These are phyloP conservation scores for Xenosphaeropsis pyriputrescens DNA, from an alignment of 2,329 filamentous ascomycete genomes.

Conservation along the genomic window DNA sequence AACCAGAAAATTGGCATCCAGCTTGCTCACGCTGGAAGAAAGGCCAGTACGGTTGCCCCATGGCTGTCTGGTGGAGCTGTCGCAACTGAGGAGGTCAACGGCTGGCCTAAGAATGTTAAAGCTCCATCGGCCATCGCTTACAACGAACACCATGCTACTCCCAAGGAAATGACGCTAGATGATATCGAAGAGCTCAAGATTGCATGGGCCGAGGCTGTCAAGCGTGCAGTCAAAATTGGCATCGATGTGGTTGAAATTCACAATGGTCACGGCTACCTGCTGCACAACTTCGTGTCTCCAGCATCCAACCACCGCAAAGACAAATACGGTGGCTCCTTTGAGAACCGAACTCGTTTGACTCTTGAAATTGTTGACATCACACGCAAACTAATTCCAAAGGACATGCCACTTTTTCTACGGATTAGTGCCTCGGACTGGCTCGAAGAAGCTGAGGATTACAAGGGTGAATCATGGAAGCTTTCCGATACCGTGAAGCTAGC, in stretches of 20 bases:
- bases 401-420: constrained; percentile 59
- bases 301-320: constrained; percentile 56
- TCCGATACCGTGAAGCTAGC: constrained; percentile 51
- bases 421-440: constrained; percentile 68
- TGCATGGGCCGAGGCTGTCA: constrained; percentile 42
- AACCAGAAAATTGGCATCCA: constrained; percentile 66
- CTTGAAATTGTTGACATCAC: constrained; percentile 52
- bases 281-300: constrained; percentile 56
- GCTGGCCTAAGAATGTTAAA: constrained; percentile 42
- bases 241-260: constrained; percentile 67
- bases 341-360: constrained; percentile 55
- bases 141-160: constrained; percentile 41
- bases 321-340: constrained; percentile 52
- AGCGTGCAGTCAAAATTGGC: constrained; percentile 50
- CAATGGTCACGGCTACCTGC: constrained; percentile 64
- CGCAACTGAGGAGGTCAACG: constrained; percentile 32
- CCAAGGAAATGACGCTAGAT: constrained; percentile 50
- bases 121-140: constrained; percentile 40
- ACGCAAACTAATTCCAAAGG: constrained; percentile 44
- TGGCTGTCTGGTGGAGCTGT: constrained; percentile 44
- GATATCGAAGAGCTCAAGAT: constrained; percentile 54
- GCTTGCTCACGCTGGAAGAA: constrained; percentile 66
- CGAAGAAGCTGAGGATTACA: constrained; percentile 34
- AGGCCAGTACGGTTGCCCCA: constrained; percentile 43
- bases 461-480: constrained; percentile 49